Evolutionary conservation across 306 rosid genomes (phyloP).

Genomic region (Corylus americana): DNA sequence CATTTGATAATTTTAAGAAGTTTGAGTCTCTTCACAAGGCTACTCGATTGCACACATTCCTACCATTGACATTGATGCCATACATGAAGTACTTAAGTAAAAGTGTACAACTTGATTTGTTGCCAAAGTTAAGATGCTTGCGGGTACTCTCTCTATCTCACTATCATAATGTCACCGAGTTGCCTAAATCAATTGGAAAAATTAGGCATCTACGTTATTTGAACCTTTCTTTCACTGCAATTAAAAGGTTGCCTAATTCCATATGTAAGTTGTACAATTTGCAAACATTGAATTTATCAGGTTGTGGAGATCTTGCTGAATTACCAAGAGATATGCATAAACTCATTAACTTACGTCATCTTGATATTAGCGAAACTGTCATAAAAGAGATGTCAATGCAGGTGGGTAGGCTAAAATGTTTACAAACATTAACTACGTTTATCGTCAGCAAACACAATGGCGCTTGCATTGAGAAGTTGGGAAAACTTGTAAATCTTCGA

Average conservation of each 20-base stretch:
- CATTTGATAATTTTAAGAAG: not conserved
- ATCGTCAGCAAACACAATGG: not conserved
- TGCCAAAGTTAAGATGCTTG: not conserved
- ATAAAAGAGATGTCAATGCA: too few species aligned
- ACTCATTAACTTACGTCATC: slow-evolving; percentile 21
- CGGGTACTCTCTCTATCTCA: not conserved
- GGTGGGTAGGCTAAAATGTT: not conserved
- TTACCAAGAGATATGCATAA: slow-evolving; percentile 24
- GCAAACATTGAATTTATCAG: slow-evolving; percentile 11
- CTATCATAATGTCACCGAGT: not conserved
- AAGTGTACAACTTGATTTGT: not conserved
- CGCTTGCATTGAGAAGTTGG: not conserved
- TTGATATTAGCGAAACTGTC: not conserved
- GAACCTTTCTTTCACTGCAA: not conserved
- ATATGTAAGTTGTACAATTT: slow-evolving; percentile 13
- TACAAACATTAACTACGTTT: not conserved
- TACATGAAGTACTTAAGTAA: not conserved
- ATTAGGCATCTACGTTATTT: slow-evolving; percentile 21
- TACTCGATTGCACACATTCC: not conserved
- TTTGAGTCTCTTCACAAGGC: not conserved
- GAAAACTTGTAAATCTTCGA: not conserved
- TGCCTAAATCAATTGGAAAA: slow-evolving; percentile 5
- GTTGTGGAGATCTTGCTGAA: not conserved
- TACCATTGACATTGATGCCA: not conserved
- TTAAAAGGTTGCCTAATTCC: slow-evolving; percentile 4